These are phyloP conservation scores for Kwoniella shivajii DNA, from an alignment of 1,284 basidiomycete genomes.

Conservation along the genomic window DNA sequence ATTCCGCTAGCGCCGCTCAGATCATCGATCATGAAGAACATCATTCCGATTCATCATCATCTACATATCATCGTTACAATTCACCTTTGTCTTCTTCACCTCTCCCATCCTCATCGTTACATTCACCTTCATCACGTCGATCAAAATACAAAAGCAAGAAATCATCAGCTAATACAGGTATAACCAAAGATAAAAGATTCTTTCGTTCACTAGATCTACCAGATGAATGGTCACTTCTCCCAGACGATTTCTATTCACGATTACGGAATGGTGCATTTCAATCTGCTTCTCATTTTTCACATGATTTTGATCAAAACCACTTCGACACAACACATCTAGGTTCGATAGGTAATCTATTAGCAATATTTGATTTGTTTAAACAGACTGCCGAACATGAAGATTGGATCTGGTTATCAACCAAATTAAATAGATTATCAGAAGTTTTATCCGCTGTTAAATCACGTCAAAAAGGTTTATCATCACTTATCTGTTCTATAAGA, in stretches of 20 bases:
- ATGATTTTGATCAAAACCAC: slow-evolving; percentile 9
- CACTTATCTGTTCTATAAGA: slow-evolving; percentile 7
- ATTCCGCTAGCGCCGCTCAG: slow-evolving; percentile 20
- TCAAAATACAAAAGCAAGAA: neutral
- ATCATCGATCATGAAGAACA: neutral
- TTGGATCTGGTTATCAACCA: slow-evolving; percentile 17
- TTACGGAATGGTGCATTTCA: slow-evolving; percentile 11
- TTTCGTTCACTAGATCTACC: slow-evolving; percentile 4
- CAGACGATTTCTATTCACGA: slow-evolving; percentile 4
- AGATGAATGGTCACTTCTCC: slow-evolving; percentile 9
- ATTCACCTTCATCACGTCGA: neutral
- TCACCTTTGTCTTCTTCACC: too few relatives aligned
- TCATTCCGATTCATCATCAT: slow-evolving; percentile 3
- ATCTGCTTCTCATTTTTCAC: slow-evolving; percentile 14
- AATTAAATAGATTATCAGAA: slow-evolving; percentile 3
- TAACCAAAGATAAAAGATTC: slow-evolving; percentile 4
- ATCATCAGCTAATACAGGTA: neutral
- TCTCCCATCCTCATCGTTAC: neutral
- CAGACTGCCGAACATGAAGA: slow-evolving; percentile 14
- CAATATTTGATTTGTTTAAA: slow-evolving; percentile 14
- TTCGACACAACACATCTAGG: slow-evolving; percentile 6
- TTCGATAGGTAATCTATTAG: slow-evolving; percentile 9
- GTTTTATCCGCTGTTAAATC: neutral
- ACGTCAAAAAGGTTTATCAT: neutral
- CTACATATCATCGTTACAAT: neutral